Evolutionary conservation across 2,329 filamentous ascomycete genomes (phyloP), one percentile per base, ranked within the genome.

Genomic region (Colletotrichum chlorophyti): DNA sequence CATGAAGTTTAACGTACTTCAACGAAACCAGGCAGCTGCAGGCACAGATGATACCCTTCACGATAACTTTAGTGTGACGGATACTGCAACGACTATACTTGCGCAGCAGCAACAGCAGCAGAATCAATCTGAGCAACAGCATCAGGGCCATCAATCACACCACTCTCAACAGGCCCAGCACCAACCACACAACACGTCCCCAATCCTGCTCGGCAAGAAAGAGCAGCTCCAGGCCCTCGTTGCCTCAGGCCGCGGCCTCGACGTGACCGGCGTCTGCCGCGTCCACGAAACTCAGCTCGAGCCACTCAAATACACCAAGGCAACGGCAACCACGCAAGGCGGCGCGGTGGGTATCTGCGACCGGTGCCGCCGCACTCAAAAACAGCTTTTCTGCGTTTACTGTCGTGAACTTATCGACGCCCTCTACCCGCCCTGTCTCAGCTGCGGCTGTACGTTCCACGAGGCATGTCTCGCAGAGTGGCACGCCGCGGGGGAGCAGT

Each of bases 1-100:
- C 24, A 79, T 90, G 72, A 90, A 90, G 66, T 90, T 89, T 66
- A 89, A 89, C 61, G 80, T 84, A 4, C 74, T 89, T 34, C 82
- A 82, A 52, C 81, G 83, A 23, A 77, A 80, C 43, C 65, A 42
- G 65, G 68, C 53, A 19, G 62, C 37, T 5, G 65, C 68, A 1
- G 69, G 68, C 26, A 54, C 61, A 4, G 70, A 74, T 19, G 66
- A 64, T 38, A 73, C 68, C 60, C 70, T 73, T 42, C 68, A 73
- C 40, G 73, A 75, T 14, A 69, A 73, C 8, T 65, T 72, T 49
- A 74, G 73, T 38, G 68, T 74, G 17, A 72, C 72, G 29, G 77
- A 78, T n/a, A 67, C 66, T 6, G 66, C 60, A 2, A 62, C 60
- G 11, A 59, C 57, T 6, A 29, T 55, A 21, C n/a, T n/a, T n/a